Base-by-base conservation (phyloP, 179 eudicot genomes). In the Silene vulgaris region DNA sequence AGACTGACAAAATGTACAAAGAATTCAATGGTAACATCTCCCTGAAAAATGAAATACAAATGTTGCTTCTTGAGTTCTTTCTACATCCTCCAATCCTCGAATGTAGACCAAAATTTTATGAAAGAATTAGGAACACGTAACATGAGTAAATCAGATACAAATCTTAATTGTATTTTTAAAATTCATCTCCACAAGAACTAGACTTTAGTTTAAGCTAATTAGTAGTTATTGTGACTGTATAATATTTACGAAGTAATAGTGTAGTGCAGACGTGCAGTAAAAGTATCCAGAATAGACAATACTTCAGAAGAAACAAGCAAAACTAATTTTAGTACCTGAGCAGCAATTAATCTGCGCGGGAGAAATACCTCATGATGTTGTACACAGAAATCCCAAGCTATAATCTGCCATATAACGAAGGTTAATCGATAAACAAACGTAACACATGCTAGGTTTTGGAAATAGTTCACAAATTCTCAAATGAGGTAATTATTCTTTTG, bases 351-450 rank as follows among this genome's bases (percentile, higher is more conserved):
- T 74, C 82, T 84, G 50, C 87, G 88, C 11, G 90, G 77, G 50
- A 92, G 83, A 80, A 92, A 79, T 65, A 89, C 97, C 76, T 90
- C 97, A 74, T 90, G 96, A 50, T 78, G 81, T 48, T 86, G 81
- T 4, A 87, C 88, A 82, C 99, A 95, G 74, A 90, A 95, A 76
- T 87, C 90, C 99, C 99, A 95, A 61, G 90, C 86, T 43, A 84
- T 64, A 72, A 95, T 95, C 99, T 95, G 76, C 65, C 12, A 60
- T 5, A 1, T 28, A 19, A 75, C 30, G 74, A 13, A 54, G 9
- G 7, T 11, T 60, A 61, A 14, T 17, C n/a, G 4, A 52, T 52
- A 52, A 52, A 52, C n/a, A 52, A 52, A 52, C 17, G 57, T 52
- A 12, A 40, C 12, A 40, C 0, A 8, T 40, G 48, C 48, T 0